Base-by-base conservation (phyloP, 2,329 filamentous ascomycete species). In the Endoconidiophora laricicola region DNA sequence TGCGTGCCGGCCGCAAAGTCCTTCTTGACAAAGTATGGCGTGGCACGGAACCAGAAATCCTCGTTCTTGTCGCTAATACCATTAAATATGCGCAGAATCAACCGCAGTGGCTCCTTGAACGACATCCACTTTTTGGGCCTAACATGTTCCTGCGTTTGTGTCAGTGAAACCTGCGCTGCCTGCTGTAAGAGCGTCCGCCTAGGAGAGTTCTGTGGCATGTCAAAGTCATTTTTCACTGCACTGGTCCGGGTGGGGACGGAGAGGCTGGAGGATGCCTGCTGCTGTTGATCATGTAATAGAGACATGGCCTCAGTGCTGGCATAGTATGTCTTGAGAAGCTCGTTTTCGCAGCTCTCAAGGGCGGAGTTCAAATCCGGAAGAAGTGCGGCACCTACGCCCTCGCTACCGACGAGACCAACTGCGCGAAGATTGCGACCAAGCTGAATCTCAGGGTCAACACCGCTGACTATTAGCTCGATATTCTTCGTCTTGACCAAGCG, bases 21-120 rank as follows among this genome's bases (percentile, higher is more conserved):
- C 54, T 76, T 76, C 42, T 78, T 76, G 38, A 69, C 66, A 60
- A 98, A 95, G 66, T 83, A 96, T 0, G 75, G 69, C 3, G 78
- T 77, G 0, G 80, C 81, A 1, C 78, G 78, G 64, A 88, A 90
- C 91, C 91, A 98, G 62, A 96, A 96, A 63, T 95, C 88, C 63
- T 94, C 87, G 60, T 90, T 91, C 62, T 84, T 79, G 48, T 78
- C 70, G 47, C 85, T 93, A 10, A 95, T 69, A 42, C 86, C 84
- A 60, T 91, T 83, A 66, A 98, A 96, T n/a, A 91, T 86, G 62
- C 95, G 90, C 22, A 98, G 73, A 63, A 98, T 86, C 44, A 98
- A 77, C 1, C 86, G 83, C 6, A 96, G 75, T 0, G 91, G 91
- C 61, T 95, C 87, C 56, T 84, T 85, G 63, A 95, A 93, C 57